Conservation (phyloP, 345 rosid species). For the Arabis alpina region DNA sequence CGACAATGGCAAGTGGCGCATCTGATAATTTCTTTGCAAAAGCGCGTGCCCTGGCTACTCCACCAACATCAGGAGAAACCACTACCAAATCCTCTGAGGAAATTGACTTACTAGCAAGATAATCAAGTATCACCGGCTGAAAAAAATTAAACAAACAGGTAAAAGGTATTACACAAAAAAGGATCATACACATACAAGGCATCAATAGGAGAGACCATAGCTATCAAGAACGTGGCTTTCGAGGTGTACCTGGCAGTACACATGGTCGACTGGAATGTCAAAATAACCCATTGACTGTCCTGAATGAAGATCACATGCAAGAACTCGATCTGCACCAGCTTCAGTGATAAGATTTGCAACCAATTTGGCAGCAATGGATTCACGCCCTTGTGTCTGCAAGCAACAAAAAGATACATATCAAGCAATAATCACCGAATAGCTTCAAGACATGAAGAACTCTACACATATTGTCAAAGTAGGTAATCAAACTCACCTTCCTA, state of each 20-base stretch:
- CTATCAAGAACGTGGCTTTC: conserved; percentile 16
- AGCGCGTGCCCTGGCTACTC: conserved; percentile 98
- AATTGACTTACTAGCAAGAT: conserved; percentile 94
- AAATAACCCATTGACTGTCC: conserved; percentile 99
- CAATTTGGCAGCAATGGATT: conserved; percentile 97
- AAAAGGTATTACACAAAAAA: conserved; percentile 1
- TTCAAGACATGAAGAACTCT: neutral
- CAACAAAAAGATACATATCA: neutral
- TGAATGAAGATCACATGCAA: conserved; percentile 96
- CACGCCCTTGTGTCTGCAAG: conserved; percentile 94
- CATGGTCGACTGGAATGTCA: conserved; percentile 96
- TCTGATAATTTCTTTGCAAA: conserved; percentile 93
- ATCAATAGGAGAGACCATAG: neutral
- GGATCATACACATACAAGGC: conserved; percentile 5
- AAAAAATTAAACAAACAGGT: neutral
- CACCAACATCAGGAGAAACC: conserved; percentile 99
- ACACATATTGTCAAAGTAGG: neutral
- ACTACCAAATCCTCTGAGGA: conserved; percentile 84
- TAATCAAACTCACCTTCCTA: conserved; percentile 64
- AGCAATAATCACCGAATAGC: neutral
- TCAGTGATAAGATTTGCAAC: conserved; percentile 93
- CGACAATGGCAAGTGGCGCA: conserved; percentile 97
- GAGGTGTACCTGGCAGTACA: conserved; percentile 75
- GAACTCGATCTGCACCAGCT: conserved; percentile 97
- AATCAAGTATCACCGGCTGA: conserved; percentile 95